Percentiles rank a stretch among this genome's conserved stretches.
Conservation (phyloP, 306 rosid genomes). For the Vachellia collinsii region DNA sequence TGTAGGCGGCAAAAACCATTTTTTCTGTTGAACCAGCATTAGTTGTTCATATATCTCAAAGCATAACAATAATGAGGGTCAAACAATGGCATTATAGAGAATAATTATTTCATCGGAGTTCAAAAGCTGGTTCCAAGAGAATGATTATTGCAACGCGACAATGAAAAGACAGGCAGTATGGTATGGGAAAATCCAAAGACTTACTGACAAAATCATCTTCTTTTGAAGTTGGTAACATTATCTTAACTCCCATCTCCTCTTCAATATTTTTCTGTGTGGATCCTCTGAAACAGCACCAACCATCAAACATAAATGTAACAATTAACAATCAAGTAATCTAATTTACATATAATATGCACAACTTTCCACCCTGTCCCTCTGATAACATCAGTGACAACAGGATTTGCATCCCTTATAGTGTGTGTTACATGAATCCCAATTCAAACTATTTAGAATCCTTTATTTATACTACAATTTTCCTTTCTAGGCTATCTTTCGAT, state of each 20-base stretch:
- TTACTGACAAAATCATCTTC: slow-evolving; percentile 71
- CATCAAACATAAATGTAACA: slow-evolving; percentile 31
- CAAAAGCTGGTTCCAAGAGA: background rate
- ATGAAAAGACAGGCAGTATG: background rate
- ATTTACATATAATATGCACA: slow-evolving; percentile 34
- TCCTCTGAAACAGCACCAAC: slow-evolving; percentile 59
- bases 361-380: slow-evolving; percentile 36
- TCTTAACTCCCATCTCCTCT: slow-evolving; percentile 74
- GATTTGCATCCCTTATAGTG: slow-evolving; percentile 7
- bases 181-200: slow-evolving; percentile 40
- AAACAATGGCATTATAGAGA: slow-evolving; percentile 14
- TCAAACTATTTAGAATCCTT: slow-evolving; percentile 27
- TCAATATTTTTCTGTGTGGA: slow-evolving; percentile 72
- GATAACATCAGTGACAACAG: slow-evolving; percentile 15
- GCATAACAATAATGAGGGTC: slow-evolving; percentile 21
- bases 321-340: slow-evolving; percentile 27
- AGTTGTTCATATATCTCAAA: slow-evolving; percentile 26
- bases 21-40: slow-evolving; percentile 23
- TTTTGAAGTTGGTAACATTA: slow-evolving; percentile 67
- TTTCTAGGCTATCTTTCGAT: slow-evolving; percentile 21
- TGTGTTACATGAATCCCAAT: slow-evolving; percentile 27
- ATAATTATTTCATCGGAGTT: background rate
- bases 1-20: slow-evolving; percentile 4
- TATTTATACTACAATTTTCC: slow-evolving; percentile 24
- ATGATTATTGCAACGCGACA: slow-evolving; percentile 31